Conservation (phyloP, 306 rosid genomes). For the Acmispon strigosus region DNA sequence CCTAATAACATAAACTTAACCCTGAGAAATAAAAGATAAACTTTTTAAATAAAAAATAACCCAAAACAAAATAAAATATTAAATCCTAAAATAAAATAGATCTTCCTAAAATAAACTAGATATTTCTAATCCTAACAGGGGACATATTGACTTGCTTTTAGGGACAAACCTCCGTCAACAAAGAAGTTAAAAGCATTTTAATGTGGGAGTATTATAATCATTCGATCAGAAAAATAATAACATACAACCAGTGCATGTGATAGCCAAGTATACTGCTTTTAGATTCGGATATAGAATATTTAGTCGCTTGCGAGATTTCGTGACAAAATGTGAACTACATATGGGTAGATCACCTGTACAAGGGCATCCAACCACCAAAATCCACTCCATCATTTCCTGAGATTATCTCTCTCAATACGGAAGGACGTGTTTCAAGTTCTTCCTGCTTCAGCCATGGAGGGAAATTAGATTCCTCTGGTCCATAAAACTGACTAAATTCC, state of each 20-base stretch:
- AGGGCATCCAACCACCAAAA: constrained; percentile 64
- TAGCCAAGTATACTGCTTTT: not conserved
- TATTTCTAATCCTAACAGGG: too few relatives aligned
- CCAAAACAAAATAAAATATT: too few relatives aligned
- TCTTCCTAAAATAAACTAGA: too few relatives aligned
- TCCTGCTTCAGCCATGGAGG: constrained; percentile 68
- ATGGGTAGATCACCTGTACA: constrained; percentile 62
- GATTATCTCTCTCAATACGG: constrained; percentile 49
- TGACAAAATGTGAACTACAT: constrained; percentile 7
- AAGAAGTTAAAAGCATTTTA: not conserved
- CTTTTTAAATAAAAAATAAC: too few relatives aligned
- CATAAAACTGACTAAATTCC: constrained; percentile 74
- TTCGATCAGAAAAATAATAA: not conserved
- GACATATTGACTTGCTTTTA: not conserved
- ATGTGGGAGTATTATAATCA: not conserved
- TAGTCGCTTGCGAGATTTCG: not conserved
- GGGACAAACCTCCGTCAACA: constrained; percentile 1
- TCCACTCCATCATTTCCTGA: constrained; percentile 69
- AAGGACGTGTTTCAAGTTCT: constrained; percentile 52
- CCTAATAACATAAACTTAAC: too few relatives aligned
- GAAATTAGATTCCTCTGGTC: constrained; percentile 43
- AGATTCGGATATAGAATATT: constrained; percentile 9
- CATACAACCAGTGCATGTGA: not conserved
- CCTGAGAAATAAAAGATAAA: too few relatives aligned
- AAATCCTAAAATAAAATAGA: too few relatives aligned